Evolutionary conservation across 2,329 filamentous ascomycete genomes (phyloP).

Genomic region (Arthrobotrys musiformis): DNA sequence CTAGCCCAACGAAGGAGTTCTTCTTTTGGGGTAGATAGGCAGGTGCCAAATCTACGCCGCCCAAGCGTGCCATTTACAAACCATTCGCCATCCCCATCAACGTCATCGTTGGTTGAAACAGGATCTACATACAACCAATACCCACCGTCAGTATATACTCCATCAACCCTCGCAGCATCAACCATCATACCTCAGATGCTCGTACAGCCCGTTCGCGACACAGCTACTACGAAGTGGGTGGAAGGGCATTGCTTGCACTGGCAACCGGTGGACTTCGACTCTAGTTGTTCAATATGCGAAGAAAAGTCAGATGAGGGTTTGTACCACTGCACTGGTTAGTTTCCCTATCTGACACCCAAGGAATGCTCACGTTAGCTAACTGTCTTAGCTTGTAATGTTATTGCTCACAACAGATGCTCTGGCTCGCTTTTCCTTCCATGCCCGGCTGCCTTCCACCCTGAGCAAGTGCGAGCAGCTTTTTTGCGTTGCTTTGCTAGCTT

Average conservation of each 20-base stretch:
- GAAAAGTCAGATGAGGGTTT: conserved; percentile 79
- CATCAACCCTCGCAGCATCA: conserved; percentile 84
- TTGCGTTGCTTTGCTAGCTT: conserved; percentile 76
- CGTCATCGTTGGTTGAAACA: conserved; percentile 70
- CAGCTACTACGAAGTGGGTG: conserved; percentile 82
- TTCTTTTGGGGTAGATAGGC: conserved; percentile 81
- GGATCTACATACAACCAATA: conserved; percentile 70
- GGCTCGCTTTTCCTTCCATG: conserved; percentile 73
- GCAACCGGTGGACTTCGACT: conserved; percentile 70
- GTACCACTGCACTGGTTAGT: conserved; percentile 74
- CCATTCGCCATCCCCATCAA: conserved; percentile 73
- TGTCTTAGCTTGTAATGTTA: conserved; percentile 63
- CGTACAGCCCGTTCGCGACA: conserved; percentile 80
- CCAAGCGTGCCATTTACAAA: conserved; percentile 79
- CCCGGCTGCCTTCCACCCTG: conserved; percentile 73
- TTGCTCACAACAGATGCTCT: conserved; percentile 71
- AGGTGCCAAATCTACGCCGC: conserved; percentile 73
- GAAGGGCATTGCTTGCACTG: conserved; percentile 84
- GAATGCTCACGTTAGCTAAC: conserved; percentile 1
- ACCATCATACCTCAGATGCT: conserved; percentile 88
- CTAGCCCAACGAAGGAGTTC: conserved; percentile 82
- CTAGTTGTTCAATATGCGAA: conserved; percentile 78
- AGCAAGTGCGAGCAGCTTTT: conserved; percentile 75
- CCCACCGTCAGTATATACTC: conserved; percentile 83
- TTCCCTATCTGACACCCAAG: not conserved